Base-by-base conservation (phyloP, 768 basidiomycete genomes). In the Termitomyces sp. region DNA sequence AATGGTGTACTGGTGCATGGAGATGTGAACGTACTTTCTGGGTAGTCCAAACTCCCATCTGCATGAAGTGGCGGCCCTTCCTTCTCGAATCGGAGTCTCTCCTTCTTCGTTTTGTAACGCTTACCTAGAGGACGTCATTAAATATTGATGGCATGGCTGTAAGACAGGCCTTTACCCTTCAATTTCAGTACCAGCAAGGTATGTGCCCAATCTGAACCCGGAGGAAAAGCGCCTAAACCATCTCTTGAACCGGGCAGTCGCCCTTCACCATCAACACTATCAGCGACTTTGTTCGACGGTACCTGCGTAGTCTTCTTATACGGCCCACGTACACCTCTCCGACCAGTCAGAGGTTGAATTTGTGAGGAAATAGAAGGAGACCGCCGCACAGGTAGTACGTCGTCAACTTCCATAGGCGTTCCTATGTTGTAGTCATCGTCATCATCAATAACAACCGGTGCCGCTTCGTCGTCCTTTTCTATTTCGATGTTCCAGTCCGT, bases 401-500 rank as follows among this genome's bases (percentile, higher is more conserved):
- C 73, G 44, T 82, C 82, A 0, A 76, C 60, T 15, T 81, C 79
- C 69, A 79, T 78, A 7, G 75, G 75, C 11, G 78, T 76, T 0
- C 68, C 71, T 15, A 56, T 26, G 10, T 55, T 63, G 23, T 69
- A 67, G 6, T 74, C 74, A 2, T 76, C 75, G 38, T 75, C 74
- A 8, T 73, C 71, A 41, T 77, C 77, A 26, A 77, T 64, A 42
- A 73, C 71, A 37, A 75, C 67, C 10, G 70, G 62, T 1, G 63
- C 65, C 3, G 72, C 71, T 42, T 80, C 79, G 56, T 82, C 86
- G 41, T 87, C 88, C 37, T 79, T 80, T 63, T 89, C 89, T 9
- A 87, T 73, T 52, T 92, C 89, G 56, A 91, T 86, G 62, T 88
- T 90, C 89, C 89, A 91, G 66, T 90, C 86, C 1, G 86, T 83